Percentiles rank a stretch among this genome's conserved stretches.
Conservation (phyloP, 1,139 yeast species). For the Nadsonia commutata region DNA sequence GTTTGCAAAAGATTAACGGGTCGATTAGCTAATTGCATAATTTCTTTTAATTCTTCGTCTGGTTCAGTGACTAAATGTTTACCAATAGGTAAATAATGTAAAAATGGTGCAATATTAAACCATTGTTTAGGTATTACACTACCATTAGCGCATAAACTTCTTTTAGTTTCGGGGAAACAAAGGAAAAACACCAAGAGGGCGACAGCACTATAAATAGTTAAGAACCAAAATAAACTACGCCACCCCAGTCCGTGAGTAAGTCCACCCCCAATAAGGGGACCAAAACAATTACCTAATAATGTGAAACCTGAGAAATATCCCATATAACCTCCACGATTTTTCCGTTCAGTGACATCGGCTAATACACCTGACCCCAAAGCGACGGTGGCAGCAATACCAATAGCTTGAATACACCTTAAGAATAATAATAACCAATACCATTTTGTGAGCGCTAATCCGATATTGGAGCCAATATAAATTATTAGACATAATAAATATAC, state of each 20-base stretch:
- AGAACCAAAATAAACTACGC: slow-evolving; percentile 66
- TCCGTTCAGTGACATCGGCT: slow-evolving; percentile 49
- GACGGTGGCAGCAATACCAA: slow-evolving; percentile 55
- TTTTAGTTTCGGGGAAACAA: slow-evolving; percentile 55
- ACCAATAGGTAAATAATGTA: slow-evolving; percentile 9
- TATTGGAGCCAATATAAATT: slow-evolving; percentile 39
- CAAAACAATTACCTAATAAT: slow-evolving; percentile 58
- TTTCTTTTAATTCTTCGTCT: slow-evolving; percentile 13
- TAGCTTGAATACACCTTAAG: slow-evolving; percentile 52
- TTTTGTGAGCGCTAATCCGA: slow-evolving; percentile 45
- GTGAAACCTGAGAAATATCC: slow-evolving; percentile 53
- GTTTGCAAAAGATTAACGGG: slow-evolving; percentile 9
- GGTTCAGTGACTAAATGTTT: slow-evolving; percentile 5
- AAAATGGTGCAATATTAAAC: slow-evolving; percentile 30
- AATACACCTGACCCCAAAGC: slow-evolving; percentile 53
- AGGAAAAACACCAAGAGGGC: slow-evolving; percentile 20
- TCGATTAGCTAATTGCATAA: slow-evolving; percentile 20
- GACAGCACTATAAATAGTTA: slow-evolving; percentile 45
- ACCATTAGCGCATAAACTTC: slow-evolving; percentile 56
- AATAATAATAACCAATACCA: slow-evolving; percentile 39
- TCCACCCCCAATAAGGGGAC: slow-evolving; percentile 62
- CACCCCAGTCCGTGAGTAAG: slow-evolving; percentile 47
- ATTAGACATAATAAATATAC: slow-evolving; percentile 38
- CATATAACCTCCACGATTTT: slow-evolving; percentile 48
- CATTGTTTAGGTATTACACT: slow-evolving; percentile 33